Evolutionary conservation across 1,284 basidiomycete species (phyloP).

Genomic region (Ustilago lituana): DNA sequence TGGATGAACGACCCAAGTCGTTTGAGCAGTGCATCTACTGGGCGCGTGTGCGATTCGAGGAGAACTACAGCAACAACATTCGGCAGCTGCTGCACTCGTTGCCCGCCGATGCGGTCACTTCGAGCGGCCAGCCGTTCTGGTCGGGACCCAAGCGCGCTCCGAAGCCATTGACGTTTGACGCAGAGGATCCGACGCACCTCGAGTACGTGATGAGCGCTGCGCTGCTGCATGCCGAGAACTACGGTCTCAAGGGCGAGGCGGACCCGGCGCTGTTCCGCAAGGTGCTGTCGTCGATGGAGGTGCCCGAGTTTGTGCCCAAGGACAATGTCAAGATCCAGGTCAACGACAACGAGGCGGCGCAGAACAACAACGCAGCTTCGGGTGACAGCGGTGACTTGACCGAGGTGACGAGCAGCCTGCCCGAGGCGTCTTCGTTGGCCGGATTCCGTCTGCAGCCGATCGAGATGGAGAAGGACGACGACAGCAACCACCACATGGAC

Average conservation of each 20-base stretch:
- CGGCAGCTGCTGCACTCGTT: slow-evolving; percentile 91
- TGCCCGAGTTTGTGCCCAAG: slow-evolving; percentile 93
- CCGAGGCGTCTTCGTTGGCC: slow-evolving; percentile 74
- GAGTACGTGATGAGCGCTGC: slow-evolving; percentile 91
- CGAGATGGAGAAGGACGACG: slow-evolving; percentile 99
- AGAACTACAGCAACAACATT: slow-evolving; percentile 93
- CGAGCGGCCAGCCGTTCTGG: slow-evolving; percentile 82
- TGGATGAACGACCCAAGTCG: slow-evolving; percentile 89
- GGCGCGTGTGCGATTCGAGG: slow-evolving; percentile 95
- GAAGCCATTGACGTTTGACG: slow-evolving; percentile 85
- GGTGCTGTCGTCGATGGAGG: slow-evolving; percentile 82
- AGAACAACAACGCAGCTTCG: slow-evolving; percentile 71
- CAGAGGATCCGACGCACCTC: slow-evolving; percentile 80
- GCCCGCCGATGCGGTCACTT: slow-evolving; percentile 89
- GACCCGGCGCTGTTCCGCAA: slow-evolving; percentile 84
- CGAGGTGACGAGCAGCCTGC: slow-evolving; percentile 61
- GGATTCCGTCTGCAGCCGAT: slow-evolving; percentile 94
- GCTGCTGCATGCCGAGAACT: slow-evolving; percentile 97
- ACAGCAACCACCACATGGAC: slow-evolving; percentile 97
- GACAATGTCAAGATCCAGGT: slow-evolving; percentile 94
- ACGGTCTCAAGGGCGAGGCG: slow-evolving; percentile 89
- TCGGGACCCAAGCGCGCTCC: slow-evolving; percentile 94
- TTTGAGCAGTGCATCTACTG: slow-evolving; percentile 98
- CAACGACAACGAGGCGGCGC: slow-evolving; percentile 85
- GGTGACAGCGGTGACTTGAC: slow-evolving; percentile 53